Evolutionary conservation across 164 flowering plant species (phyloP).

Genomic region (Stephania cephalantha): DNA sequence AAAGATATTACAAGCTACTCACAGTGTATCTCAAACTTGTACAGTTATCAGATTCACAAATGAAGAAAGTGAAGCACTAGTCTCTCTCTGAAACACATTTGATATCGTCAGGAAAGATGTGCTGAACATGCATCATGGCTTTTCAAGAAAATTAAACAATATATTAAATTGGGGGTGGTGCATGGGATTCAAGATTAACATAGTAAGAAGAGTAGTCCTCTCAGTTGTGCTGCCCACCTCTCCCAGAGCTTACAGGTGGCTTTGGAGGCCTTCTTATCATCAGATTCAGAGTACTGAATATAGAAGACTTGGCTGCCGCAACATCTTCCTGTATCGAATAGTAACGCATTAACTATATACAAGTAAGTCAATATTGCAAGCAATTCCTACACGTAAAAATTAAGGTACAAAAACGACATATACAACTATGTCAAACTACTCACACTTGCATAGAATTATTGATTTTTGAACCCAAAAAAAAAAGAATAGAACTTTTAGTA

Average conservation of each 20-base stretch:
- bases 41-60: too few relatives aligned
- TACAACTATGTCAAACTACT: not conserved
- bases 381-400: not conserved
- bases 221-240: slow-evolving; percentile 24
- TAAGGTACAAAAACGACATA: not conserved
- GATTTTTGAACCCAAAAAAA: not conserved
- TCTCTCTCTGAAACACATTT: too few relatives aligned
- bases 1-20: too few relatives aligned
- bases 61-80: too few relatives aligned
- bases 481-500: too few relatives aligned
- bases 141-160: too few relatives aligned
- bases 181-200: too few relatives aligned
- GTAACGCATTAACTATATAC: not conserved
- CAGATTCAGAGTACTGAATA: not conserved
- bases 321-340: slow-evolving; percentile 12
- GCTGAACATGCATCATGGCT: too few relatives aligned
- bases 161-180: too few relatives aligned
- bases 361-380: not conserved
- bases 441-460: not conserved
- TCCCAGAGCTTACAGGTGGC: slow-evolving; percentile 22
- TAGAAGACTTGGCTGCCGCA: not conserved
- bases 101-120: too few relatives aligned
- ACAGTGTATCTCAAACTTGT: too few relatives aligned
- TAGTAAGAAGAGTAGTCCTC: too few relatives aligned
- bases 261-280: slow-evolving; percentile 17